Base-by-base conservation (phyloP, 2,329 filamentous ascomycete species). In the Knoxdaviesia proteae region DNA sequence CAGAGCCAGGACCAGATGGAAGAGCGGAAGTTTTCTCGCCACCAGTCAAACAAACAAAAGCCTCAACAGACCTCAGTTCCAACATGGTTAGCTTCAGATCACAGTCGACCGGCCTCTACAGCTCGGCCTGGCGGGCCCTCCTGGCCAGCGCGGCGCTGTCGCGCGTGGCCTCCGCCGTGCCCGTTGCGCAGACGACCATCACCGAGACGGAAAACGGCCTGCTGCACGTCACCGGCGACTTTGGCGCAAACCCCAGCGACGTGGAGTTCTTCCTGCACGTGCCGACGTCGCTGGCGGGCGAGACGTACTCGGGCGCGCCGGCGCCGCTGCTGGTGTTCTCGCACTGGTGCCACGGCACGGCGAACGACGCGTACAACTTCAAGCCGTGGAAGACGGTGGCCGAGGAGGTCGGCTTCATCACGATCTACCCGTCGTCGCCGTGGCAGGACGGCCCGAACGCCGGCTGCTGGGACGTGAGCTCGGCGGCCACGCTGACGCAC, bases 391-490 rank as follows among this genome's bases (percentile, higher is more conserved):
- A 68, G 20, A 58, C 59, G 1, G 57, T 72, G 7, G 67, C 72
- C 5, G 65, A 68, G 46, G 51, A 59, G 39, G 60, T 72, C 43
- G 71, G 69, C 36, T 73, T 68, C 56, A 67, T 75, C 44, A 53
- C 56, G 42, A 61, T 62, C 49, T 63, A 62, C 48, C 61, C 61
- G 1, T 55, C 54, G 46, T 56, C 47, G 40, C 58, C 58, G 11
- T 58, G 57, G 46, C 20, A 20, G 20, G 20, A 20, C 20, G 20
- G 20, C 20, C 50, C 48, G n/a, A 56, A 52, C 9, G 60, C 61
- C 48, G 59, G 57, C 48, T 76, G 72, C 56, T 76, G 71, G 71
- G 72, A 76, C 45, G 68, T 75, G 2, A 68, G 67, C 5, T 71
- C 65, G 7, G 54, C 56, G 34, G 54, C 61, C 7, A 63, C 65